phyloP scores from a whole-genome alignment of 306 rosid genomes.

The Gillenia trifoliata region DNA sequence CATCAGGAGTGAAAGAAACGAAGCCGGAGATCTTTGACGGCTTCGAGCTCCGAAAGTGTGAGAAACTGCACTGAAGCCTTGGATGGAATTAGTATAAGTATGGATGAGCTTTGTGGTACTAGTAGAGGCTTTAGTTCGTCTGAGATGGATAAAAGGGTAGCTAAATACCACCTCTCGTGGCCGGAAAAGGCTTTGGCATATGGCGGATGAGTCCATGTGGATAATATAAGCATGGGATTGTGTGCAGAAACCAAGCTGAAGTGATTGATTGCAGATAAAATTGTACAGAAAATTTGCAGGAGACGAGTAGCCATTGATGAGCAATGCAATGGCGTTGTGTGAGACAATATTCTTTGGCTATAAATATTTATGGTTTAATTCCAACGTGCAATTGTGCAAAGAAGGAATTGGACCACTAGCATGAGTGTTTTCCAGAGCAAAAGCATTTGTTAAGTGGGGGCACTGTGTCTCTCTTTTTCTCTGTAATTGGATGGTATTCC shows the following conservation, averaged over 20 bases:
- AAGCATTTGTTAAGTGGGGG: too few relatives aligned
- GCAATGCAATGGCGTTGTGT: not conserved
- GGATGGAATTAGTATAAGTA: slow-evolving; percentile 16
- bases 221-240: slow-evolving; percentile 1
- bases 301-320: slow-evolving; percentile 18
- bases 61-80: slow-evolving; percentile 22
- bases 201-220: slow-evolving; percentile 22
- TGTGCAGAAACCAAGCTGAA: not conserved
- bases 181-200: slow-evolving; percentile 17
- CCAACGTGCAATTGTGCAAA: not conserved
- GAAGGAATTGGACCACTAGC: not conserved
- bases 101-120: slow-evolving; percentile 11
- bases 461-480: not conserved
- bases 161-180: slow-evolving; percentile 13
- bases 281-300: not conserved
- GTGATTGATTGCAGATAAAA: slow-evolving; percentile 5
- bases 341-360: too few relatives aligned
- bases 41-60: slow-evolving; percentile 15
- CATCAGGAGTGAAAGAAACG: not conserved
- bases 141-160: slow-evolving; percentile 19
- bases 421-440: not conserved
- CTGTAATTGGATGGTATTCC: not conserved
- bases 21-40: slow-evolving; percentile 2
- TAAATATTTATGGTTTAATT: not conserved
- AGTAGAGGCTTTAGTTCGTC: not conserved